Percentiles rank a stretch among this genome's conserved stretches.
These are phyloP conservation scores for Helianthus annuus DNA, from an alignment of 129 eudicot species.

Conservation along the genomic window DNA sequence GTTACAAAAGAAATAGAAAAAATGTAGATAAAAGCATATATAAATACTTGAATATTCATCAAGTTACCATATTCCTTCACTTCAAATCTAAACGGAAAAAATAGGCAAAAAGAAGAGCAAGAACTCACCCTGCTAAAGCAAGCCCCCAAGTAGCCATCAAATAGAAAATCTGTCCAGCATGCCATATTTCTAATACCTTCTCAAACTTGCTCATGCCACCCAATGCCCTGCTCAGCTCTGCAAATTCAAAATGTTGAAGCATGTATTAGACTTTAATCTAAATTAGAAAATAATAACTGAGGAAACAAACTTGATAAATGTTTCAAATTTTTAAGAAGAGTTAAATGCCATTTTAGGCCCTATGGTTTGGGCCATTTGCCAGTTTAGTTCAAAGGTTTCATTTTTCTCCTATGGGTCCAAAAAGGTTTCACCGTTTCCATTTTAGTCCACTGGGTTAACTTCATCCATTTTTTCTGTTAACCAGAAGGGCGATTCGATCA, in stretches of 20 bases:
- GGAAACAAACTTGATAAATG: not conserved
- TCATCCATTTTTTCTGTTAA: too few species aligned
- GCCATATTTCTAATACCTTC: constrained; percentile 72
- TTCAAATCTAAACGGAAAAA: constrained; percentile 3
- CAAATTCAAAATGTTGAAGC: constrained; percentile 25
- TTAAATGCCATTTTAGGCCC: too few species aligned
- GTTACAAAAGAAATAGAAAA: too few species aligned
- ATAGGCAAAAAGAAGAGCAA: not conserved
- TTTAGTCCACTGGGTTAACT: too few species aligned
- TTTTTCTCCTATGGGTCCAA: too few species aligned
- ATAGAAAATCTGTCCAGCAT: constrained; percentile 79
- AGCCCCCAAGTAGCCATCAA: constrained; percentile 93
- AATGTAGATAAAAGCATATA: too few species aligned
- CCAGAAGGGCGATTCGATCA: too few species aligned
- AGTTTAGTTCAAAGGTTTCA: too few species aligned
- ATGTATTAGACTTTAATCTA: not conserved
- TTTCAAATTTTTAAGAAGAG: not conserved
- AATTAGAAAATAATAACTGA: not conserved
- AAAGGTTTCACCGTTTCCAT: too few species aligned
- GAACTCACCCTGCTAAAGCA: constrained; percentile 78
- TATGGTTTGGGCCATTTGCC: too few species aligned
- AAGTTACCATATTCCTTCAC: constrained; percentile 10
- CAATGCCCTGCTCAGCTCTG: constrained; percentile 68
- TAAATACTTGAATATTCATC: not conserved
- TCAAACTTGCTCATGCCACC: constrained; percentile 83